Conservation (phyloP, 1,139 yeast genomes). For the Sugiyamaella novakii region DNA sequence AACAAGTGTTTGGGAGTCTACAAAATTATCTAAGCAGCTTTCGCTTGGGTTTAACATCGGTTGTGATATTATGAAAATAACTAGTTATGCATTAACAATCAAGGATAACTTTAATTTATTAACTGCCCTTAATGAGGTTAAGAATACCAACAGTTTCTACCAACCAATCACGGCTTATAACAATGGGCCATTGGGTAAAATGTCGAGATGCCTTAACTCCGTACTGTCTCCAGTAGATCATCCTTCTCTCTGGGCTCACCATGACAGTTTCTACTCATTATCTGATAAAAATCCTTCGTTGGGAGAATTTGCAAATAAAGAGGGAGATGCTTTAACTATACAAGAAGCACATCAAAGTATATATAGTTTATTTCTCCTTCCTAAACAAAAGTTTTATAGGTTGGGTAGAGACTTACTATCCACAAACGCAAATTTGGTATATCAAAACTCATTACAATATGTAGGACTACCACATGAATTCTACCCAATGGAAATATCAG, state of each 20-base stretch:
- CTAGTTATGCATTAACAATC: conserved; percentile 24
- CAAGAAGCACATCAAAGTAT: conserved; percentile 26
- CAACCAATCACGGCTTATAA: conserved; percentile 27
- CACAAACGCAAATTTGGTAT: conserved; percentile 16
- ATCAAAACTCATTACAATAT: conserved; percentile 17
- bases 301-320: conserved; percentile 19
- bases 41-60: conserved; percentile 13
- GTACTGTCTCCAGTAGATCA: conserved; percentile 29
- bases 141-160: conserved; percentile 1
- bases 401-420: conserved; percentile 25
- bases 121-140: conserved; percentile 16
- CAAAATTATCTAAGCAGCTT: conserved; percentile 11
- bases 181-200: conserved; percentile 29
- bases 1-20: conserved; percentile 24
- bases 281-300: conserved; percentile 17
- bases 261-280: conserved; percentile 23
- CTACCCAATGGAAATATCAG: conserved; percentile 9
- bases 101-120: conserved; percentile 22
- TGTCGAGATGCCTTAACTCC: conserved; percentile 27
- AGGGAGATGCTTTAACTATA: conserved; percentile 18
- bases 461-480: conserved; percentile 24
- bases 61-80: conserved; percentile 24
- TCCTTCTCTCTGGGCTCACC: conserved; percentile 21
- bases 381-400: conserved; percentile 26
- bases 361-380: conserved; percentile 25